Percentiles rank a stretch among this genome's conserved stretches.
These are phyloP conservation scores for Fusarium austroafricanum DNA, from an alignment of 2,329 filamentous ascomycete genomes.

Conservation along the genomic window DNA sequence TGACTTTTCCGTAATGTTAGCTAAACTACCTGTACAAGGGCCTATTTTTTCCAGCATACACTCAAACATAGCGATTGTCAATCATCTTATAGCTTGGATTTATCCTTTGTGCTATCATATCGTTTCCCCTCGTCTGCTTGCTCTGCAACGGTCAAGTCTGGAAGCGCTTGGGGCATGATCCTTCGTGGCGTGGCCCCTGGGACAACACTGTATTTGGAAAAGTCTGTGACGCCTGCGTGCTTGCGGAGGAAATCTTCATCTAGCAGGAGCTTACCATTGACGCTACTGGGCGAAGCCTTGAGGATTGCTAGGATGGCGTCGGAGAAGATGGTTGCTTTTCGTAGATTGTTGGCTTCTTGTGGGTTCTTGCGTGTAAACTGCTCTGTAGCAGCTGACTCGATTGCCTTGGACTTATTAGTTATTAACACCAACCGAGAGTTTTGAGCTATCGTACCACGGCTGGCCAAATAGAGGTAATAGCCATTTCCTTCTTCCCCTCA, in stretches of 20 bases:
- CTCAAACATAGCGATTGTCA: conserved; percentile 17
- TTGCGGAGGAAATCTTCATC: conserved; percentile 84
- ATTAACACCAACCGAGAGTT: neutral
- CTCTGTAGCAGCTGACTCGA: conserved; percentile 80
- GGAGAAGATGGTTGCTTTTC: conserved; percentile 79
- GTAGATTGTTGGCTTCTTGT: conserved; percentile 66
- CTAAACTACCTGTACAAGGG: conserved; percentile 31
- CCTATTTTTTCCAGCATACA: conserved; percentile 22
- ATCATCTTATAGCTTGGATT: conserved; percentile 53
- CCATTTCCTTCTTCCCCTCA: conserved; percentile 74
- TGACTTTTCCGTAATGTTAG: conserved; percentile 21
- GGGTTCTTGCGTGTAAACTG: conserved; percentile 59
- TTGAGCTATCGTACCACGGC: conserved; percentile 66
- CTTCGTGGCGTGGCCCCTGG: conserved; percentile 72
- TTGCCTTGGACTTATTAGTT: conserved; percentile 57
- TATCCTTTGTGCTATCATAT: conserved; percentile 69
- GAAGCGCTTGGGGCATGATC: conserved; percentile 81
- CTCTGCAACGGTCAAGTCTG: conserved; percentile 77
- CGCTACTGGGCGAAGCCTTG: conserved; percentile 63
- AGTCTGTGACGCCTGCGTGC: conserved; percentile 74
- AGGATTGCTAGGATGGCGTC: conserved; percentile 83
- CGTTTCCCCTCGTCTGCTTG: conserved; percentile 83
- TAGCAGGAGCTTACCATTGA: conserved; percentile 78
- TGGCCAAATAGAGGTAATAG: conserved; percentile 86
- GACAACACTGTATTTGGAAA: conserved; percentile 78